Percentiles rank a stretch among this genome's conserved stretches.
Conservation (phyloP, 495 filamentous ascomycete species). For the Lasiosphaeria ovina region DNA sequence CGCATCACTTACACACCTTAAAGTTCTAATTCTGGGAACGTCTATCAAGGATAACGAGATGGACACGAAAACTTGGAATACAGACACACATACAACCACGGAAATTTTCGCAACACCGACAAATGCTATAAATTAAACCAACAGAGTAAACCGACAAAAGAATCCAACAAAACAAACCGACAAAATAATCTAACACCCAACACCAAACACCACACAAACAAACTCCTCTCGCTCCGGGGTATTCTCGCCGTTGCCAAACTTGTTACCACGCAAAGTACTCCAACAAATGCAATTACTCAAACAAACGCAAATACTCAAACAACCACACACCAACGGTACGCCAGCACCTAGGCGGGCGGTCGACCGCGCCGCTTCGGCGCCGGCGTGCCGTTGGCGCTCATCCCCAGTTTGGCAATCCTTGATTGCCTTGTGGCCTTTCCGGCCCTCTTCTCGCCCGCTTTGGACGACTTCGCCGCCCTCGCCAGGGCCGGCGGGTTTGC, state of each 20-base stretch:
- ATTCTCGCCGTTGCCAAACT: not conserved
- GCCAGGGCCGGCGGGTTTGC: constrained; percentile 2
- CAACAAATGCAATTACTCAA: not conserved
- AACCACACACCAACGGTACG: not conserved
- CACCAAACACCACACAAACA: not conserved
- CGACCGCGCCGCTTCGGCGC: constrained; percentile 32
- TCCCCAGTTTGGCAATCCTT: constrained; percentile 29
- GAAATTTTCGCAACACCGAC: too few species aligned
- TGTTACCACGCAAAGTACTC: not conserved
- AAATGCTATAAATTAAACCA: too few species aligned
- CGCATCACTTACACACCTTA: too few species aligned
- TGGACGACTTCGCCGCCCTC: not conserved
- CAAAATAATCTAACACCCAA: not conserved
- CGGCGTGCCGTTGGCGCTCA: constrained; percentile 37
- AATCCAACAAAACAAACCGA: too few species aligned
- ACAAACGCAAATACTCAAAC: not conserved
- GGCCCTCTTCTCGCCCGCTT: not conserved
- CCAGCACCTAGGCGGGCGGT: not conserved
- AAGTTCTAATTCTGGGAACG: too few species aligned
- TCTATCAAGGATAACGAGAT: too few species aligned
- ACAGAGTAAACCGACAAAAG: too few species aligned
- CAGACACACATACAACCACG: too few species aligned
- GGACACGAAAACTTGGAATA: too few species aligned
- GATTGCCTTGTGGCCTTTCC: constrained; percentile 27
- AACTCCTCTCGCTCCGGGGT: not conserved